Base-by-base conservation (phyloP, 1,139 yeast genomes). In the Arxiozyma slooffiae region DNA sequence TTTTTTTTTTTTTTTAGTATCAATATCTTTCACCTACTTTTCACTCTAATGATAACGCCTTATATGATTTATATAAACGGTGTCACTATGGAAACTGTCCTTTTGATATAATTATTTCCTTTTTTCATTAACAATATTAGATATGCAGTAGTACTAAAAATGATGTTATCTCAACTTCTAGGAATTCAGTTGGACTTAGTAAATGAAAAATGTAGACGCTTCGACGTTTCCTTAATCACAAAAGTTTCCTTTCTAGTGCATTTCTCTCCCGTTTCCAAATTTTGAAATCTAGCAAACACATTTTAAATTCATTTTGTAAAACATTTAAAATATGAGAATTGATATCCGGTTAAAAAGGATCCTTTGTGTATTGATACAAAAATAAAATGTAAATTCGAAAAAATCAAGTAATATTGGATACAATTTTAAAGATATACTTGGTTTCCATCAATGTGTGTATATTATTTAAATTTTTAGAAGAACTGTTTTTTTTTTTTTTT, bases 101-200 rank as follows among this genome's bases (percentile, higher is more conserved):
- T 34, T 36, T 17, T 56, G 52, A 52, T 68, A 68, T 14, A 55
- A 49, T 23, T 50, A 47, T 44, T 58, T 52, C n/a, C 56, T 45
- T 14, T 56, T 9, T 55, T 50, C 4, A 65, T 63, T 51, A 76
- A 73, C 95, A 96, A 88, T 53, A 89, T 64, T 2, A 96, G 96
- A 65, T 90, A 97, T 0, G 94, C 97, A 62, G 90, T 97, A 0
- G 97, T 90, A 11, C 96, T 85, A 60, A 89, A 90, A 1, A 90
- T 73, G 68, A 84, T 76, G 58, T 81, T 83, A 44, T 79, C 78
- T 24, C 63, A 57, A 7, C 70, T 68, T 45, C 66, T 73, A 57
- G 84, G 80, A 22, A 80, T 61, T 26, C 75, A 77, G 61, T 88
- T 80, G 7, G 73, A 73, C 14, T 76, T 81, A 62, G 88, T 95